Conservation (phyloP, 2,329 filamentous ascomycete species). For the Juglanconis oblonga region DNA sequence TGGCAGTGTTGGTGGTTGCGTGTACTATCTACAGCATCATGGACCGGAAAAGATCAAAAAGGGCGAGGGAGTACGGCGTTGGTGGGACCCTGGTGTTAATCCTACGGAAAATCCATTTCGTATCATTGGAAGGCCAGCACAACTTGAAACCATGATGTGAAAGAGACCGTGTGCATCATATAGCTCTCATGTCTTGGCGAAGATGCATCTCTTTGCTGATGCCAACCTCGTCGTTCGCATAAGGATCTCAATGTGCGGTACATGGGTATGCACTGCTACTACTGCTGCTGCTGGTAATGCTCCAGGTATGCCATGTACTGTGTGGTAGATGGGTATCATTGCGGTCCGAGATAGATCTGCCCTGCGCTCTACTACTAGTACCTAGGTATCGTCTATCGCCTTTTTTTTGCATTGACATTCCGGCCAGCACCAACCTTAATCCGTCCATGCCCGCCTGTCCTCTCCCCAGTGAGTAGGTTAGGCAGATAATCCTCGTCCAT, state of each 20-base stretch:
- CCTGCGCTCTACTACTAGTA: neutral
- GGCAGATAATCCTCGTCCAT: constrained; percentile 97
- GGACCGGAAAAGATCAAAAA: neutral
- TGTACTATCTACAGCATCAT: neutral
- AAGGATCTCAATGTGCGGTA: too few species aligned
- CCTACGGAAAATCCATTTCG: neutral
- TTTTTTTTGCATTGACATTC: constrained; percentile 78
- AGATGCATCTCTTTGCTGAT: neutral
- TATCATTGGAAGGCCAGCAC: neutral
- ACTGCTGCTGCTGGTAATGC: too few species aligned
- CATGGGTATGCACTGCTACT: too few species aligned
- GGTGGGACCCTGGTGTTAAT: neutral
- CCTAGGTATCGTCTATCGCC: constrained; percentile 34
- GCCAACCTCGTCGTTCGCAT: too few species aligned
- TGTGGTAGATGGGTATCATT: too few species aligned
- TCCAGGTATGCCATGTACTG: too few species aligned
- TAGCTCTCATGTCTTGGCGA: neutral
- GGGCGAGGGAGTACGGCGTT: neutral
- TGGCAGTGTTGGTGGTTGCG: neutral
- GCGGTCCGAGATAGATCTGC: too few species aligned
- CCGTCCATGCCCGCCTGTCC: constrained; percentile 61
- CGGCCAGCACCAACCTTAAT: constrained; percentile 81
- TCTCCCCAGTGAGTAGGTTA: constrained; percentile 75
- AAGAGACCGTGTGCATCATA: neutral
- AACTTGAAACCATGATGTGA: neutral